Evolutionary conservation across 371 early-diverging fungal species (phyloP).

Genomic region (Syncephalastrum monosporum): DNA sequence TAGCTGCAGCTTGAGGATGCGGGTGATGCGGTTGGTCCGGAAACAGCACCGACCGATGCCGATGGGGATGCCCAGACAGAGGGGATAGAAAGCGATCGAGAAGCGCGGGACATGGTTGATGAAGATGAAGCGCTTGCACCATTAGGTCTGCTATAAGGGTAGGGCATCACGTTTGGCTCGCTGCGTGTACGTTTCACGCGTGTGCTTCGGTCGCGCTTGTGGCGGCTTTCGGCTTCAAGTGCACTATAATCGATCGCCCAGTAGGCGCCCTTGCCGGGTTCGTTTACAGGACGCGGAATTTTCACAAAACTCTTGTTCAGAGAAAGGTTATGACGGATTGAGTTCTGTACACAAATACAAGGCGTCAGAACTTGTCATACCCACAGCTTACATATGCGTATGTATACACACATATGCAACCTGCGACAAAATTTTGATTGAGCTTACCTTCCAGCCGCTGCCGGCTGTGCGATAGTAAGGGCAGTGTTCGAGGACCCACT

Average conservation of each 20-base stretch:
- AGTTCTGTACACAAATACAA: constrained; percentile 67
- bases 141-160: too few species aligned
- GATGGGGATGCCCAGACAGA: too few species aligned
- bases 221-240: constrained; percentile 22
- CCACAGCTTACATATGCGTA: neutral
- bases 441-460: constrained; percentile 73
- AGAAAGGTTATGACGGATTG: constrained; percentile 97
- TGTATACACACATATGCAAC: too few species aligned
- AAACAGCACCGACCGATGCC: too few species aligned
- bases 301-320: constrained; percentile 93
- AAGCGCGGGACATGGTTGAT: too few species aligned
- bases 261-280: constrained; percentile 97
- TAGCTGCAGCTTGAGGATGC: too few species aligned
- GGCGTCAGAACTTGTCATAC: constrained; percentile 3
- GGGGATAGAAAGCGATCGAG: too few species aligned
- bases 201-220: constrained; percentile 6
- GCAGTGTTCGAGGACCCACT: constrained; percentile 76
- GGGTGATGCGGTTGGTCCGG: too few species aligned
- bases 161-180: too few species aligned
- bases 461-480: constrained; percentile 73
- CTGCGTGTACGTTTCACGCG: neutral
- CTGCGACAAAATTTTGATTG: neutral
- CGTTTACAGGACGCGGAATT: constrained; percentile 84
- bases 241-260: constrained; percentile 77
- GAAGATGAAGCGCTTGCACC: too few species aligned